These are phyloP conservation scores for Candida alai DNA, from an alignment of 805 yeast species.

Conservation along the genomic window DNA sequence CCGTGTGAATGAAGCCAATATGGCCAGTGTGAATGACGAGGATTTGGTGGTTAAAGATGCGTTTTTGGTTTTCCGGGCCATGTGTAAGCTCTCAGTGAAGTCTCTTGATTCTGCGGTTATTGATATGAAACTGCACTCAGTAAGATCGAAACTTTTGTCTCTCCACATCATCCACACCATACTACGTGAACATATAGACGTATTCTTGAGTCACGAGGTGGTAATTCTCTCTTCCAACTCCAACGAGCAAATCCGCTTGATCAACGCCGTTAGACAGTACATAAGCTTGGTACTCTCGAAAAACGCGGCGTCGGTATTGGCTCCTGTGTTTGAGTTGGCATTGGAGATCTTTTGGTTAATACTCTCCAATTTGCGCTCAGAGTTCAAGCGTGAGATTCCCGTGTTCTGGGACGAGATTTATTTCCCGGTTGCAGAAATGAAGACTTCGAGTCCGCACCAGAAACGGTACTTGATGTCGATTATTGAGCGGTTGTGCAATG, in stretches of 20 bases:
- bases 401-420: constrained; percentile 91
- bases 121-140: constrained; percentile 87
- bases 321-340: constrained; percentile 89
- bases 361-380: constrained; percentile 75
- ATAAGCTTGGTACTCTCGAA: constrained; percentile 78
- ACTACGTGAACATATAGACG: constrained; percentile 77
- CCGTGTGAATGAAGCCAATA: constrained; percentile 45
- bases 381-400: constrained; percentile 89
- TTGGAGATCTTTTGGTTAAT: constrained; percentile 92
- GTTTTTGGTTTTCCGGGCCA: constrained; percentile 84
- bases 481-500: constrained; percentile 78
- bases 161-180: constrained; percentile 85
- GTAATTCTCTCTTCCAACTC: constrained; percentile 47
- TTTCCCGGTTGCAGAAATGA: constrained; percentile 90
- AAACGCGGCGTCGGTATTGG: constrained; percentile 87
- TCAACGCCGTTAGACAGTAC: constrained; percentile 80
- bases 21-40: constrained; percentile 48
- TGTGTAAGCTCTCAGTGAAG: constrained; percentile 90
- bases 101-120: constrained; percentile 70
- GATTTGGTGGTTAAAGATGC: constrained; percentile 85
- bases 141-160: constrained; percentile 86
- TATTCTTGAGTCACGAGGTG: constrained; percentile 61
- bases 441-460: constrained; percentile 88
- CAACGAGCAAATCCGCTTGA: constrained; percentile 55
- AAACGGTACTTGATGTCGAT: constrained; percentile 80